Base-by-base conservation (phyloP, 768 basidiomycete species). In the Steccherinum ochraceum region DNA sequence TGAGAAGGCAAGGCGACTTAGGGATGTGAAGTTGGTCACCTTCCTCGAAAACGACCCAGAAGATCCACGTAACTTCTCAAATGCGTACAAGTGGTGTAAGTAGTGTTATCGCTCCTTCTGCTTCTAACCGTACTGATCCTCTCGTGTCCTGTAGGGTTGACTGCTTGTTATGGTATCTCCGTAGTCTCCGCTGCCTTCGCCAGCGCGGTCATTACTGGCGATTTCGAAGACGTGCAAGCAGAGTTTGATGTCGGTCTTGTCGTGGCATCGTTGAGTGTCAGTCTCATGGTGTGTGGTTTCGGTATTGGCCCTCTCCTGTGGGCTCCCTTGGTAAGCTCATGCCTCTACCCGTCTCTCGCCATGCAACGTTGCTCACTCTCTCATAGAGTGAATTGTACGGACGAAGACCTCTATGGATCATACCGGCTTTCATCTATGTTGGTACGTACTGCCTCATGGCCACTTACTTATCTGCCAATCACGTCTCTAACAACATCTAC, bases 311-410 rank as follows among this genome's bases (percentile, higher is more conserved):
- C 64, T 19, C 51, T 61, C 0, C 50, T 57, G 12, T 66, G 63
- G 67, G 68, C 63, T 5, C 64, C 66, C 45, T 25, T 67, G 13
- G 52, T 59, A 42, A 45, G 56, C 53, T 25, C 19, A 11, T 39
- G 23, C 45, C 11, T 46, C 21, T 40, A 20, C 7, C n/a, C 40
- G 23, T 44, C 19, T 25, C 19, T 27, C 24, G 10, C 35, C 49
- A 27, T 12, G 13, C 18, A 25, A 55, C 56, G 24, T 40, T 54
- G 25, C 64, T 61, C 3, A 63, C 63, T 5, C 16, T 63, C 24
- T 12, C n/a, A 16, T 45, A 64, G 63, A 67, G 67, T 18, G 75
- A 76, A 56, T 60, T 73, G 12, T 65, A 66, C 50, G 75, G 72
- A 19, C 66, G 73, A 1, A 52, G 64, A 41, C 58, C 64, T 3